These are phyloP conservation scores for Pterula multifida DNA, from an alignment of 1,284 basidiomycete genomes.

Conservation along the genomic window DNA sequence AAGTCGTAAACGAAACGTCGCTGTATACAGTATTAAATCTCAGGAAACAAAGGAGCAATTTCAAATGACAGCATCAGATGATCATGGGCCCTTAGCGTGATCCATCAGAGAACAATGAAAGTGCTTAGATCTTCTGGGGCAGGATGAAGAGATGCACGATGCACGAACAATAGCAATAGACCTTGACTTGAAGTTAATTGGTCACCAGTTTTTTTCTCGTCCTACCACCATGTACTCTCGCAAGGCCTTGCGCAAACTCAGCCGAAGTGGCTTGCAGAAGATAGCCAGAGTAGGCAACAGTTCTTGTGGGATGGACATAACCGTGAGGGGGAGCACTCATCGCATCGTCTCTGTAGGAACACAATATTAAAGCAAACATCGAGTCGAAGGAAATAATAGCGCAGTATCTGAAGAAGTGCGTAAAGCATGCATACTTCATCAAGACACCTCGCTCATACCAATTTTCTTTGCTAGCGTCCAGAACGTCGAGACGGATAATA, in stretches of 20 bases:
- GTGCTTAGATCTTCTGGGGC: background rate
- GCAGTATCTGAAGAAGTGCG: background rate
- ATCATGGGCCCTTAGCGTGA: no score
- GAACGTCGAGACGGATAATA: no score
- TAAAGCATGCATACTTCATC: no score
- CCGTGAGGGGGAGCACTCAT: background rate
- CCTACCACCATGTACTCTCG: background rate
- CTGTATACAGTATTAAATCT: no score
- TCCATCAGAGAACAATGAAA: background rate
- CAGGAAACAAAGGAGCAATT: no score
- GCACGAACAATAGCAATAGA: background rate
- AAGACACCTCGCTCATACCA: no score
- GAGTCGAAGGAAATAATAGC: background rate
- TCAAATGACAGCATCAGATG: background rate
- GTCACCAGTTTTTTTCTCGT: background rate
- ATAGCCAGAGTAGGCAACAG: constrained; percentile 5
- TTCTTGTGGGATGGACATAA: background rate
- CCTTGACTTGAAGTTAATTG: no score
- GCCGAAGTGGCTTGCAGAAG: constrained; percentile 7
- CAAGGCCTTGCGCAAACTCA: constrained; percentile 3
- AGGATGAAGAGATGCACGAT: background rate
- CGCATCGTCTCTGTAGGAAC: background rate
- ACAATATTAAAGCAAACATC: background rate
- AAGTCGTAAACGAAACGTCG: no score
- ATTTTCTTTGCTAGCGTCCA: no score